Conservation (phyloP, 768 basidiomycete species). For the Boletellus ananiceps region DNA sequence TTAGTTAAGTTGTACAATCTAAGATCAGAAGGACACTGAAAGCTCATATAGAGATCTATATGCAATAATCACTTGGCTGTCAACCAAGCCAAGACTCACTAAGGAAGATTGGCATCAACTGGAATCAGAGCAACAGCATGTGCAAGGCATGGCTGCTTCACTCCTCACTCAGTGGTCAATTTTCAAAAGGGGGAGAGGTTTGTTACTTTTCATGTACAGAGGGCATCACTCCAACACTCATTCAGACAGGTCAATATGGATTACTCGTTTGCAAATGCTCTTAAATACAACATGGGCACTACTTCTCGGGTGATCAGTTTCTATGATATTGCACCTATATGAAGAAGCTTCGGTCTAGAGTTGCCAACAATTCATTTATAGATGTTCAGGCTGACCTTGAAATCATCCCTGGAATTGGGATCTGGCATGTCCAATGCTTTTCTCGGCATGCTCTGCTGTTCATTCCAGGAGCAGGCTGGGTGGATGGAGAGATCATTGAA, state of each 20-base stretch:
- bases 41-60: neutral
- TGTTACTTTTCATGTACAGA: neutral
- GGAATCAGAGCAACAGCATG: neutral
- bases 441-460: neutral
- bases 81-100: neutral
- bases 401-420: neutral
- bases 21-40: too few species aligned
- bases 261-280: neutral
- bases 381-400: neutral
- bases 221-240: too few species aligned
- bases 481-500: constrained; percentile 10
- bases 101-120: neutral
- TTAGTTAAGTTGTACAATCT: too few species aligned
- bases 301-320: neutral
- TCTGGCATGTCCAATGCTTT: neutral
- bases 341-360: neutral
- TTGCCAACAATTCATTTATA: neutral
- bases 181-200: constrained; percentile 1
- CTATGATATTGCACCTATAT: constrained; percentile 9
- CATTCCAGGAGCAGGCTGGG: neutral
- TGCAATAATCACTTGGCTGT: neutral
- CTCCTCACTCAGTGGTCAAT: too few species aligned
- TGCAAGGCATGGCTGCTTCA: neutral
- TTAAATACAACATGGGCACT: neutral
- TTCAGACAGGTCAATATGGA: constrained; percentile 13